These are phyloP conservation scores for Hylodesmum podocarpum DNA, from an alignment of 306 rosid genomes.

Conservation along the genomic window DNA sequence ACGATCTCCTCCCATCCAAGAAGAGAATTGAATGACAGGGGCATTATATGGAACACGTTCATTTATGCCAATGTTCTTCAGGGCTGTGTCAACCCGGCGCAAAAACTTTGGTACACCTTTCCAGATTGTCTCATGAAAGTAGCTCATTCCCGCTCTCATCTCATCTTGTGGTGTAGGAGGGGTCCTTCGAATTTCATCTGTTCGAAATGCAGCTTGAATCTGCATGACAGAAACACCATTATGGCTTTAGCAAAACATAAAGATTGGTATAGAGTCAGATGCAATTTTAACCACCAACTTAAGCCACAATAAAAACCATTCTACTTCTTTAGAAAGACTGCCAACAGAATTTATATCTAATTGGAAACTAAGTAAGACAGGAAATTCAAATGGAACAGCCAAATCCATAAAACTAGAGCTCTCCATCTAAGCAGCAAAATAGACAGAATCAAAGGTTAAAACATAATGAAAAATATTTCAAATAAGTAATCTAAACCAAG, in stretches of 20 bases:
- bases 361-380: not conserved
- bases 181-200: constrained; percentile 83
- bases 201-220: constrained; percentile 97
- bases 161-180: constrained; percentile 95
- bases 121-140: constrained; percentile 93
- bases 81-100: constrained; percentile 85
- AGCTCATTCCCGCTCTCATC: constrained; percentile 95
- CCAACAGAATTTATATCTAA: not conserved
- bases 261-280: not conserved
- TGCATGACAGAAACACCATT: constrained; percentile 23
- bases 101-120: constrained; percentile 85
- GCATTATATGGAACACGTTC: constrained; percentile 89
- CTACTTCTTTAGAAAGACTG: not conserved
- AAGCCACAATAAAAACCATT: not conserved
- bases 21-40: constrained; percentile 87
- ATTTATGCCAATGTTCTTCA: constrained; percentile 84
- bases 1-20: constrained; percentile 99
- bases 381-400: not conserved
- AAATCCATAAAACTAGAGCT: not conserved
- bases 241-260: not conserved
- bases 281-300: not conserved
- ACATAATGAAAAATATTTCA: not conserved
- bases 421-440: not conserved
- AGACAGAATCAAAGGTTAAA: not conserved
- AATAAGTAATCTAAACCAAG: not conserved